phyloP scores from a whole-genome alignment of 495 filamentous ascomycete species.

The Aspergillus indologenus region DNA sequence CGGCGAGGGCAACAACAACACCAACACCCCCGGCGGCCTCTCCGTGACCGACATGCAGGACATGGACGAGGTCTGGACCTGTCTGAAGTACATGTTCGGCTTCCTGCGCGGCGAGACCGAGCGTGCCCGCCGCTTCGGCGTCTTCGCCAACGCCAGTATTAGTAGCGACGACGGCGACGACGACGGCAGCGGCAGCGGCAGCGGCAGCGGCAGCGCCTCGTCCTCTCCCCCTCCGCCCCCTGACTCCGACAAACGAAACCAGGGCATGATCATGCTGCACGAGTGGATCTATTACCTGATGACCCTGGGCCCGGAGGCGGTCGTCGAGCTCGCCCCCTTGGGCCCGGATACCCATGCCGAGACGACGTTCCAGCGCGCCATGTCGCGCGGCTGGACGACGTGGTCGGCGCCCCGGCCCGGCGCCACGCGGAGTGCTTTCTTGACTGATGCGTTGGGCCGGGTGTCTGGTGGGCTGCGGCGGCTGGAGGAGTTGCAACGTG shows the following conservation, averaged over 20 bases:
- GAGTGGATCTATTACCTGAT: slow-evolving; percentile 11
- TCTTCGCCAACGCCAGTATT: slow-evolving; percentile 5
- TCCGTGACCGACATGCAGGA: slow-evolving; percentile 9
- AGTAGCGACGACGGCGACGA: too few relatives aligned
- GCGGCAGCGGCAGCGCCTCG: not conserved
- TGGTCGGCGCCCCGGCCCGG: slow-evolving; percentile 3
- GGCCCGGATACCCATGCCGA: slow-evolving; percentile 5
- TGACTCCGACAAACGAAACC: not conserved
- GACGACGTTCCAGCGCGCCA: slow-evolving; percentile 8
- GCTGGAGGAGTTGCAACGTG: slow-evolving; percentile 4
- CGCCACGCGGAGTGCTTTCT: not conserved
- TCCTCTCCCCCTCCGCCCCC: too few relatives aligned
- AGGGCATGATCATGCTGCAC: slow-evolving; percentile 2
- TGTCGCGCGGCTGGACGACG: slow-evolving; percentile 8
- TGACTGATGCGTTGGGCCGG: slow-evolving; percentile 1
- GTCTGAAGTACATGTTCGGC: slow-evolving; percentile 8
- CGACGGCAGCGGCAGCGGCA: not conserved
- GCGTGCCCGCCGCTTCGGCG: slow-evolving; percentile 5
- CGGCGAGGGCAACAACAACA: slow-evolving; percentile 13
- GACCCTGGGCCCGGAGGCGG: slow-evolving; percentile 9
- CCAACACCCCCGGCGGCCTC: not conserved
- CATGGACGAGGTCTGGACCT: slow-evolving; percentile 15
- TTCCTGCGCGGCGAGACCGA: slow-evolving; percentile 10
- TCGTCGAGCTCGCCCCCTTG: slow-evolving; percentile 9
- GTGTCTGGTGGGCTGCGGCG: slow-evolving; percentile 1